phyloP scores from a whole-genome alignment of 2,329 filamentous ascomycete species.

The Aciculosporium take region DNA sequence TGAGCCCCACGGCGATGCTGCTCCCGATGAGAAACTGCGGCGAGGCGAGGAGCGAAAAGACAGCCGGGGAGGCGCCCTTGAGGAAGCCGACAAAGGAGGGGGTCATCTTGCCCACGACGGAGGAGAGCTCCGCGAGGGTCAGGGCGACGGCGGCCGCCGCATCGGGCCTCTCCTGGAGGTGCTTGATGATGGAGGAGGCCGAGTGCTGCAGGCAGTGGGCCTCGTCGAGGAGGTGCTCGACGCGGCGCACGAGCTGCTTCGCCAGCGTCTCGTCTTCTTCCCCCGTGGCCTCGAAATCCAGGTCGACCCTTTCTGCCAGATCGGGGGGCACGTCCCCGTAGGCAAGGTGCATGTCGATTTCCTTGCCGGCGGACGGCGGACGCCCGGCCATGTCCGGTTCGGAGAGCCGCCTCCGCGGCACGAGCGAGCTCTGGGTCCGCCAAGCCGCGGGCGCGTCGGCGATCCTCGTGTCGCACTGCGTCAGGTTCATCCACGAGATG shows the following conservation, averaged over 20 bases:
- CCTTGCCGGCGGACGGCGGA: conserved; percentile 20
- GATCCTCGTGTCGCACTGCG: conserved; percentile 16
- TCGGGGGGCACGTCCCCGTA: conserved; percentile 74
- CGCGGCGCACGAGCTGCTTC: conserved; percentile 50
- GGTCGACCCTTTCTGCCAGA: conserved; percentile 34
- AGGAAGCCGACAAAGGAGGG: conserved; percentile 63
- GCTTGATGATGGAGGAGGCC: conserved; percentile 67
- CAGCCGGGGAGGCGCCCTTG: conserved; percentile 69
- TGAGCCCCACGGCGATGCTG: conserved; percentile 80
- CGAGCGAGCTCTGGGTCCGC: conserved; percentile 10
- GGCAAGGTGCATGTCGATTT: conserved; percentile 81
- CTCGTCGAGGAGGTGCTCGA: conserved; percentile 70
- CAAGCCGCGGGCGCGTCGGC: conserved; percentile 5
- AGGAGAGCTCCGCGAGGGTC: conserved; percentile 80
- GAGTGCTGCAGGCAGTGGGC: conserved; percentile 80
- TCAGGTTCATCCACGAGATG: conserved; percentile 20
- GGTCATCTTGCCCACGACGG: conserved; percentile 67
- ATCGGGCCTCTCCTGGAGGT: conserved; percentile 58
- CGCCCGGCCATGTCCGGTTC: conserved; percentile 22
- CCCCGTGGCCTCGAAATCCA: conserved; percentile 36
- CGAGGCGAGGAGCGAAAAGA: conserved; percentile 73
- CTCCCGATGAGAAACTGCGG: conserved; percentile 92
- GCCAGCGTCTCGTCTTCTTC: conserved; percentile 31
- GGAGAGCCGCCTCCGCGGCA: conserved; percentile 24
- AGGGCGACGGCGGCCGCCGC: conserved; percentile 88